A percentile compares a stretch with the other conserved stretches of the same genome.
Conservation (phyloP, 2,329 filamentous ascomycete species). For the Hawksworthiomyces lignivorus region DNA sequence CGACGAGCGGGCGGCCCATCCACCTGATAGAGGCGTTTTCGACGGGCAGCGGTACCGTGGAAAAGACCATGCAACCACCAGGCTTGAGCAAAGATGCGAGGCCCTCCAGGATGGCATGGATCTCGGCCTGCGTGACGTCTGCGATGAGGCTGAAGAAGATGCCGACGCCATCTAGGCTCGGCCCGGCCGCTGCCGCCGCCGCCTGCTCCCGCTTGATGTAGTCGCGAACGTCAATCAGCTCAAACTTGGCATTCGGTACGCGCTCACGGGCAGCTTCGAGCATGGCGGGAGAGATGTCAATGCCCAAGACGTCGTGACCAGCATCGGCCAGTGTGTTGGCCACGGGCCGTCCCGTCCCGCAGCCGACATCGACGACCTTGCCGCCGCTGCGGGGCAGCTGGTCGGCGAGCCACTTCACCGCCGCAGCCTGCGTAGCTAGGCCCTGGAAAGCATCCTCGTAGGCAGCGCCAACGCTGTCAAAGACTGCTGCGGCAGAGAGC, state of each 20-base stretch:
- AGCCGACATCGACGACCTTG: conserved; percentile 21
- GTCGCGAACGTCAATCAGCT: conserved; percentile 18
- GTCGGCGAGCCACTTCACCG: conserved; percentile 19
- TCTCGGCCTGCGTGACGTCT: conserved; percentile 20
- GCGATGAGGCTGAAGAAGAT: conserved; percentile 22
- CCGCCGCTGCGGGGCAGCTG: conserved; percentile 13
- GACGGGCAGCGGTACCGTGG: conserved; percentile 21
- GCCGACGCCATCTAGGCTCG: conserved; percentile 18
- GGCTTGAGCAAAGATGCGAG: conserved; percentile 25
- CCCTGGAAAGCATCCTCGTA: conserved; percentile 22
- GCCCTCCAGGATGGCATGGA: conserved; percentile 14
- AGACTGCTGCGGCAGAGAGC: conserved; percentile 17
- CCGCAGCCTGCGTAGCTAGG: conserved; percentile 16
- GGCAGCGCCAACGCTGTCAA: conserved; percentile 20
- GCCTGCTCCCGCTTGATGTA: conserved; percentile 11
- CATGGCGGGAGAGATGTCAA: conserved; percentile 23
- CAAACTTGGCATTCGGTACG: conserved; percentile 19
- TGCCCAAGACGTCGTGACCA: conserved; percentile 22
- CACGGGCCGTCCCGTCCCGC: conserved; percentile 21
- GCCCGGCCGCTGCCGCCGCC: not conserved
- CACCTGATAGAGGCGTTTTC: conserved; percentile 18
- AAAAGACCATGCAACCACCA: conserved; percentile 33
- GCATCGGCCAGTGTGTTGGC: conserved; percentile 19
- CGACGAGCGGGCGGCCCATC: conserved; percentile 20
- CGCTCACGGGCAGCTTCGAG: conserved; percentile 17